These are phyloP conservation scores for Termitomyces sp. DNA, from an alignment of 768 basidiomycete genomes.

Conservation along the genomic window DNA sequence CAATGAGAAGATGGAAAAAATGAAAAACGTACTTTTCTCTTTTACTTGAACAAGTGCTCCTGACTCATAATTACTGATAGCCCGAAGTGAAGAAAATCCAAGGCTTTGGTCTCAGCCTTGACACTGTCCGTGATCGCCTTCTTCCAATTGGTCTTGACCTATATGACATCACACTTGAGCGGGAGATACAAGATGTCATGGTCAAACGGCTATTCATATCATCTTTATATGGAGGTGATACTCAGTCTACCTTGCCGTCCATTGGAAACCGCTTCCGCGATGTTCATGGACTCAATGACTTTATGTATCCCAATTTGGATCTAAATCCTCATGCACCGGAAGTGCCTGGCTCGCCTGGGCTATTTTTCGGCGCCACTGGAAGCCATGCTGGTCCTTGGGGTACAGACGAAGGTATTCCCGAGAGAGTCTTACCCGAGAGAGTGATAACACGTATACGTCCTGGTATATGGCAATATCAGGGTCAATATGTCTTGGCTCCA, in stretches of 20 bases:
- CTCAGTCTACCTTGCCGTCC: slow-evolving; percentile 3
- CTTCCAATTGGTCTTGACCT: not conserved
- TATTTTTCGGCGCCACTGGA: slow-evolving; percentile 11
- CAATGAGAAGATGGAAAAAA: not conserved
- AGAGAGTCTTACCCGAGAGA: not conserved
- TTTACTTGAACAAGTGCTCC: not conserved
- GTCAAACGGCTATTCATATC: slow-evolving; percentile 10
- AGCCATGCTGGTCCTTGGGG: not conserved
- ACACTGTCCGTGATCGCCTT: slow-evolving; percentile 12
- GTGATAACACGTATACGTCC: not conserved
- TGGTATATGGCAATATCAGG: slow-evolving; percentile 30
- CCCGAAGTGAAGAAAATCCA: not conserved
- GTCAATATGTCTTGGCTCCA: slow-evolving; percentile 27
- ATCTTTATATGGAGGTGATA: slow-evolving; percentile 6
- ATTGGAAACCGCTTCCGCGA: slow-evolving; percentile 14
- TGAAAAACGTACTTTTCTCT: not conserved
- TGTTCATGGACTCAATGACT: slow-evolving; percentile 23
- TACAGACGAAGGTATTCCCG: not conserved
- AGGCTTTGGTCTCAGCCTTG: slow-evolving; percentile 1
- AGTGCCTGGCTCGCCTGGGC: slow-evolving; percentile 25
- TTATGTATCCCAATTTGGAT: slow-evolving; percentile 23
- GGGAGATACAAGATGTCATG: not conserved
- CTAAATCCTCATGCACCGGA: slow-evolving; percentile 25
- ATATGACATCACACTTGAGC: slow-evolving; percentile 4
- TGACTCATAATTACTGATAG: not conserved